Percentiles rank a stretch among this genome's conserved stretches.
Evolutionary conservation across 2,329 filamentous ascomycete species (phyloP).

Genomic region (Helotiales sp.): DNA sequence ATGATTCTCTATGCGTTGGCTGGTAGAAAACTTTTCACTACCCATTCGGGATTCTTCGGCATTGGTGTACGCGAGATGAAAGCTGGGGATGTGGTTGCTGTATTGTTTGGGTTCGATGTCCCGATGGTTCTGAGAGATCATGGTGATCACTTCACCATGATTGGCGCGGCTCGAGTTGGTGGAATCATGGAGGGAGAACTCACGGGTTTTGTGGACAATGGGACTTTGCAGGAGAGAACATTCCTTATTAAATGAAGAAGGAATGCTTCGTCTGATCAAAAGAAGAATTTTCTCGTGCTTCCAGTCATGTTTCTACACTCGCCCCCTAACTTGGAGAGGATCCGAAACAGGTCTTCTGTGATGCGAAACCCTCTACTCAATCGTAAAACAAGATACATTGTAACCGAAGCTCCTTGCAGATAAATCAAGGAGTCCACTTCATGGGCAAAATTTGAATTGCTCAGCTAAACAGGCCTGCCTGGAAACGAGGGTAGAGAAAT

Average conservation of each 20-base stretch:
- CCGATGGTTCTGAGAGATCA: background rate
- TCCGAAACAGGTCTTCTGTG: no score
- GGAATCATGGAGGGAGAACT: slow-evolving; percentile 1
- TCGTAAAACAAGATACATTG: no score
- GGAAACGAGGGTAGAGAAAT: no score
- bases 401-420: no score
- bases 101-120: background rate
- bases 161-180: background rate
- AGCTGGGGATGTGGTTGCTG: background rate
- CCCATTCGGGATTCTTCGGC: background rate
- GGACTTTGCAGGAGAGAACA: background rate
- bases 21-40: background rate
- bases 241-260: background rate
- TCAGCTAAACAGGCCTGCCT: no score
- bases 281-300: no score
- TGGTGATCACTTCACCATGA: background rate
- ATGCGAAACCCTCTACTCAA: no score
- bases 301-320: no score
- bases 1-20: background rate
- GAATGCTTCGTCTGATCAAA: no score
- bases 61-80: background rate
- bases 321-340: no score
- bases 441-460: no score
- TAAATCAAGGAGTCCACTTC: no score
- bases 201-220: slow-evolving; percentile 6